Base-by-base conservation (phyloP, 148 eudicot species). In the Selenicereus undatus region DNA sequence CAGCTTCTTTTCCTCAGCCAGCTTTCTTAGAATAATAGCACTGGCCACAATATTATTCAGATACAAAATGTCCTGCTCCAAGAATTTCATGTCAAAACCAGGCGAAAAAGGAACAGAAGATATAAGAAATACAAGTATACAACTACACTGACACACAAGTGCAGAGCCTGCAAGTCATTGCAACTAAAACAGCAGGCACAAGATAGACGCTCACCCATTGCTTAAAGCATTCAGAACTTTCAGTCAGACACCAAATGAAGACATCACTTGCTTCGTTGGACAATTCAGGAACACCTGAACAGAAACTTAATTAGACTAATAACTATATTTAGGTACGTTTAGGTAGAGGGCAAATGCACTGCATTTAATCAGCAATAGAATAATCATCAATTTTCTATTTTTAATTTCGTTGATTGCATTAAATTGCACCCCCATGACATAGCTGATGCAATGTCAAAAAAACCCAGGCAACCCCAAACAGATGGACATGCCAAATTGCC, bases 171-270 rank as follows among this genome's bases (percentile, higher is more conserved):
- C 3, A 73, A 26, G 29, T 73, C 42, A 27, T 26, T 27, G n/a
- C 51, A 54, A 58, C 27, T n/a, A 32, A 54, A 76, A 54, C 43
- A 58, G 17, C 16, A 18, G 48, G 48, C 51, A 30, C 26, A 22
- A 58, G 43, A 43, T 22, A 39, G 75, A 29, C 22, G 39, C 90
- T 85, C 78, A 90, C 95, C 93, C 91, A 92, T 71, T 85, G 91
- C 89, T 84, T 89, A 85, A 80, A 90, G 80, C 92, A 86, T 45
- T 88, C 95, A 74, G 89, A 81, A 76, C 84, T 85, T 73, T 86
- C 90, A 51, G 81, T 83, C 89, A 90, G 87, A 79, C 90, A 88
- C 93, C 93, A 90, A 36, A 90, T 42, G 20, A 81, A 80, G 74
- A 90, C 71, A 82, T 80, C 76, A 30, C 76, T 73, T 79, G 95